Evolutionary conservation across 2,329 filamentous ascomycete species (phyloP).

Genomic region (Cadophora malorum): DNA sequence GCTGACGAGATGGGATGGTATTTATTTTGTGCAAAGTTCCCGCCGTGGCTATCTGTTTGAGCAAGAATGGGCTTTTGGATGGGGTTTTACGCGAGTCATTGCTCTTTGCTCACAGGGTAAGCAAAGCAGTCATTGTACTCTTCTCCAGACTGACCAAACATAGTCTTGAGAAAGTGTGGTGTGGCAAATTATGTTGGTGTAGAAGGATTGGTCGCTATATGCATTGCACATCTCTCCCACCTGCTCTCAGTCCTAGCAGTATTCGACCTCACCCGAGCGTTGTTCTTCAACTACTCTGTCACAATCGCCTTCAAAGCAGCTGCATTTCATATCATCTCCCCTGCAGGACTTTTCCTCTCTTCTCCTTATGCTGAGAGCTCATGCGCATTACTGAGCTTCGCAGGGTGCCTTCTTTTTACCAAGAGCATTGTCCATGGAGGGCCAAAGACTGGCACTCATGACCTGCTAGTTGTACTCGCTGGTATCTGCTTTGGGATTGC

Average conservation of each 20-base stretch:
- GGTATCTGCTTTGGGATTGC: conserved; percentile 75
- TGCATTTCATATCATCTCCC: conserved; percentile 80
- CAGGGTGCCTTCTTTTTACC: conserved; percentile 74
- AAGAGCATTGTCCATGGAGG: conserved; percentile 50
- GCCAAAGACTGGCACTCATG: conserved; percentile 44
- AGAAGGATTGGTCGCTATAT: conserved; percentile 63
- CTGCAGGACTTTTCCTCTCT: conserved; percentile 87
- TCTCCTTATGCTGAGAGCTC: conserved; percentile 84
- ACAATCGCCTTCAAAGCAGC: conserved; percentile 71
- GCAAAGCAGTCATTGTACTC: conserved; percentile 2
- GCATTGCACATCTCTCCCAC: conserved; percentile 76
- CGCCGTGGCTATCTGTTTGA: conserved; percentile 73
- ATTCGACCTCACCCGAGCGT: conserved; percentile 65
- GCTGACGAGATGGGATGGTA: conserved; percentile 79
- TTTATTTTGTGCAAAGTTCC: conserved; percentile 74
- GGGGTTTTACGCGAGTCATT: conserved; percentile 54
- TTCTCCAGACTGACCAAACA: conserved; percentile 14
- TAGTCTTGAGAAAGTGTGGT: conserved; percentile 42
- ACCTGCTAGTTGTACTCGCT: conserved; percentile 62
- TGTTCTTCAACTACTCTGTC: conserved; percentile 55
- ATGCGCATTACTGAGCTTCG: conserved; percentile 79
- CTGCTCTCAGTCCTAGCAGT: conserved; percentile 76
- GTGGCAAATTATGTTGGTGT: conserved; percentile 44
- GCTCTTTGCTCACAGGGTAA: conserved; percentile 40
- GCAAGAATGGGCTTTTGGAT: conserved; percentile 86